phyloP scores from a whole-genome alignment of 768 basidiomycete species.

The Termitomyces sp. region DNA sequence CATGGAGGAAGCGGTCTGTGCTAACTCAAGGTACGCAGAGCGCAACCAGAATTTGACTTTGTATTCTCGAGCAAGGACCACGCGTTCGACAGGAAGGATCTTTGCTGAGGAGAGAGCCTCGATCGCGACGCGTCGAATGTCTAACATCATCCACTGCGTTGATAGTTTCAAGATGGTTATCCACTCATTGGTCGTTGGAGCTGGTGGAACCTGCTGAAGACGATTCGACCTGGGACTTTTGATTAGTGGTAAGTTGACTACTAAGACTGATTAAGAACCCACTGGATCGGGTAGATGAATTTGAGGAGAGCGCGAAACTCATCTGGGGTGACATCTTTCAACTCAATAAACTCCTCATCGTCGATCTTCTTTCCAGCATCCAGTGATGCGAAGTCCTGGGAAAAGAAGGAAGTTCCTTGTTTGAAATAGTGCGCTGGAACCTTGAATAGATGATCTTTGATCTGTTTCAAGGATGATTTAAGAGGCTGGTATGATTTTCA shows the following conservation, averaged over 20 bases:
- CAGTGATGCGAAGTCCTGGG: neutral
- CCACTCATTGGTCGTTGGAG: neutral
- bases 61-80: neutral
- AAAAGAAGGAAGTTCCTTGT: neutral
- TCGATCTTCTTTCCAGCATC: neutral
- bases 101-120: neutral
- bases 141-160: neutral
- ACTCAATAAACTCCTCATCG: neutral
- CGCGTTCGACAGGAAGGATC: neutral
- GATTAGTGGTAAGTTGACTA: neutral
- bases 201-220: neutral
- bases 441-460: neutral
- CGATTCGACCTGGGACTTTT: neutral
- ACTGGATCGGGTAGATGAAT: neutral
- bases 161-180: neutral
- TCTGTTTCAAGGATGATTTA: neutral
- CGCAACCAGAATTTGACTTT: neutral
- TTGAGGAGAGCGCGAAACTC: neutral
- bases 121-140: neutral
- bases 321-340: neutral
- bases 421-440: neutral
- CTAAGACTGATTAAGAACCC: neutral
- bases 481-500: neutral
- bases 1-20: neutral
- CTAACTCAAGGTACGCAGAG: neutral